Base-by-base conservation (phyloP, 768 basidiomycete genomes). In the Mycena rosella region DNA sequence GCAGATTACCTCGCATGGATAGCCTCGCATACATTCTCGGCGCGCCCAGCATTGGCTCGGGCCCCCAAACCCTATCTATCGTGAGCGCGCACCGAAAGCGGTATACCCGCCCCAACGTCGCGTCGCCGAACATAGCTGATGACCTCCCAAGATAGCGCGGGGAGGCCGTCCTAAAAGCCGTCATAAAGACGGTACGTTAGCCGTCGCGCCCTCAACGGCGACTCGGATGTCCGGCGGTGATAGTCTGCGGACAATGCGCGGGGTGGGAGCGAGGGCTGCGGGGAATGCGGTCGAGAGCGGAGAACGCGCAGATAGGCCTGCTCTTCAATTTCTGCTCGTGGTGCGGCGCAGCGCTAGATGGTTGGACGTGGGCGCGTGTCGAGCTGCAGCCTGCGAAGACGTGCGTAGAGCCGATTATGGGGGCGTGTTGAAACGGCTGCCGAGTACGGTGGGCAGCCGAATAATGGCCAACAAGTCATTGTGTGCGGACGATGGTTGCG, bases 131-230 rank as follows among this genome's bases (percentile, higher is more conserved):
- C n/a, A n/a, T n/a, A n/a, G 8, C 26, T 26, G 27, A 24, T 15
- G 14, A 5, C 14, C 10, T 40, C 38, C 14, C 38, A 40, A 40
- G 47, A 49, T 20, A 22, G 20, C 44, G 3, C n/a, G n/a, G 18
- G 47, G 27, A 15, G 10, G 47, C 47, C 13, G 10, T 14, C 24
- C 29, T 18, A 40, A 40, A 15, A 40, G 17, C n/a, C n/a, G n/a
- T n/a, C n/a, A n/a, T n/a, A n/a, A n/a, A n/a, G n/a, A n/a, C n/a
- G 13, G 32, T 5, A 40, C n/a, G 36, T 32, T 55, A 24, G n/a
- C 61, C 30, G 53, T 24, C 11, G 61, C 44, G 20, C 61, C 61
- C 53, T 55, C 61, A 22, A 38, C 52, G 61, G 61, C 32, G 53
- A 63, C 34, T 61, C n/a, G n/a, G n/a, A n/a, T n/a, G 14, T 15